Conservation (phyloP, 371 early-diverging fungal genomes). For the Actinomortierella wolfii region DNA sequence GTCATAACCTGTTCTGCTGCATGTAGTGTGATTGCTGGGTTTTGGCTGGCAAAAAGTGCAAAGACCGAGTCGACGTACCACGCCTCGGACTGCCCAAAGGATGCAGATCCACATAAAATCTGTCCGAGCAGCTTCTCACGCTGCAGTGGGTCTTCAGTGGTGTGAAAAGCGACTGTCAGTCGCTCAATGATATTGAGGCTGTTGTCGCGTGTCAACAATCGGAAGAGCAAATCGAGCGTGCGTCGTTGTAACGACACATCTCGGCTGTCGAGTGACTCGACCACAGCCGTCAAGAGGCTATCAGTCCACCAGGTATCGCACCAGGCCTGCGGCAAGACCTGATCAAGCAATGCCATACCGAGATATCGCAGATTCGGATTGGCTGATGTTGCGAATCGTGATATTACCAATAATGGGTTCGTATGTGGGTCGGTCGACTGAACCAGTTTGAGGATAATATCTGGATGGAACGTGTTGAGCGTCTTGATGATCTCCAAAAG, state of each 20-base stretch:
- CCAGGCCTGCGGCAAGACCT: slow-evolving; percentile 39
- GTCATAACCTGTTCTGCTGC: slow-evolving; percentile 22
- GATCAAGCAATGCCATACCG: slow-evolving; percentile 42
- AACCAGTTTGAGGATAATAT: slow-evolving; percentile 32
- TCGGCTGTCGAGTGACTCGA: slow-evolving; percentile 29
- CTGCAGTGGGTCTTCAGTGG: slow-evolving; percentile 1
- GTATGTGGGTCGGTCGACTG: slow-evolving; percentile 18
- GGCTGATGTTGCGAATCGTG: slow-evolving; percentile 29
- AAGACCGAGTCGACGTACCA: slow-evolving; percentile 31
- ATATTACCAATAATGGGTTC: slow-evolving; percentile 38
- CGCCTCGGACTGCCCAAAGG: slow-evolving; percentile 34
- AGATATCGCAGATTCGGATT: slow-evolving; percentile 44
- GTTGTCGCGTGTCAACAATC: slow-evolving; percentile 39
- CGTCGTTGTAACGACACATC: slow-evolving; percentile 24
- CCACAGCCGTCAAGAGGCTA: slow-evolving; percentile 26
- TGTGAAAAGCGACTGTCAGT: slow-evolving; percentile 14
- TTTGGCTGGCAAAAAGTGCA: slow-evolving; percentile 22
- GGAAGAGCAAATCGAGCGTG: slow-evolving; percentile 32
- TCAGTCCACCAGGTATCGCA: slow-evolving; percentile 45
- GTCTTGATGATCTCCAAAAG: slow-evolving; percentile 37
- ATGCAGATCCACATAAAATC: slow-evolving; percentile 35
- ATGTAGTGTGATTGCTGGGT: slow-evolving; percentile 17
- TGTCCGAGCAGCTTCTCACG: slow-evolving; percentile 33
- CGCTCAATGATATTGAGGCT: slow-evolving; percentile 40
- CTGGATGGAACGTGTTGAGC: slow-evolving; percentile 34